These are phyloP conservation scores for Phanerochaete carnosa DNA, from an alignment of 768 basidiomycete genomes.

Conservation along the genomic window DNA sequence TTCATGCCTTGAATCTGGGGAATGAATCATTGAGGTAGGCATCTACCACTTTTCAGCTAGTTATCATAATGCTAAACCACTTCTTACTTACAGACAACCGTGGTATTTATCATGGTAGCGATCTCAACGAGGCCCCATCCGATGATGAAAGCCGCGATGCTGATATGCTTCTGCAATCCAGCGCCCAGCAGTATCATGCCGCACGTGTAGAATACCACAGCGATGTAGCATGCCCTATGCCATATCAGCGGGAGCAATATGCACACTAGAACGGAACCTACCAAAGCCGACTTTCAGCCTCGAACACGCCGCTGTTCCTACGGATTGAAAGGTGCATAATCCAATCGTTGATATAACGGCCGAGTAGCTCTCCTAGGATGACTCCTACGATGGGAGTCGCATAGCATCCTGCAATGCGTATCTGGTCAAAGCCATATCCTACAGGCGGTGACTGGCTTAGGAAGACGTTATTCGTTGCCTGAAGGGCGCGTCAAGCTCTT, in stretches of 20 bases:
- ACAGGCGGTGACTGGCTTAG: conserved; percentile 47
- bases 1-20: conserved; percentile 36
- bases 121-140: conserved; percentile 61
- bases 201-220: conserved; percentile 47
- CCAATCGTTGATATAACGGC: conserved; percentile 45
- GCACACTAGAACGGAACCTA: conserved; percentile 18
- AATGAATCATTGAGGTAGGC: conserved; percentile 49
- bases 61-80: no score
- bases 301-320: conserved; percentile 44
- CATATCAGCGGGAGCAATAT: background rate
- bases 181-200: conserved; percentile 56
- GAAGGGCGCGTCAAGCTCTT: background rate
- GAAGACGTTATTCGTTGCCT: conserved; percentile 63
- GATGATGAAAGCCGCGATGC: conserved; percentile 47
- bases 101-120: conserved; percentile 52
- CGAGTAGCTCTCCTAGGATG: conserved; percentile 47
- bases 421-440: conserved; percentile 46
- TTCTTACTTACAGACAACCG: conserved; percentile 42
- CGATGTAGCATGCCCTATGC: conserved; percentile 53
- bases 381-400: conserved; percentile 52
- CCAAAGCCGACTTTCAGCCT: conserved; percentile 53
- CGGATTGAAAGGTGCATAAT: conserved; percentile 37
- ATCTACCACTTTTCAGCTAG: conserved; percentile 22
- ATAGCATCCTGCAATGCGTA: conserved; percentile 47
- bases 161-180: conserved; percentile 45